Evolutionary conservation across 345 rosid species (phyloP), one percentile per base, ranked within the genome.

Genomic region (Citrus inodora): DNA sequence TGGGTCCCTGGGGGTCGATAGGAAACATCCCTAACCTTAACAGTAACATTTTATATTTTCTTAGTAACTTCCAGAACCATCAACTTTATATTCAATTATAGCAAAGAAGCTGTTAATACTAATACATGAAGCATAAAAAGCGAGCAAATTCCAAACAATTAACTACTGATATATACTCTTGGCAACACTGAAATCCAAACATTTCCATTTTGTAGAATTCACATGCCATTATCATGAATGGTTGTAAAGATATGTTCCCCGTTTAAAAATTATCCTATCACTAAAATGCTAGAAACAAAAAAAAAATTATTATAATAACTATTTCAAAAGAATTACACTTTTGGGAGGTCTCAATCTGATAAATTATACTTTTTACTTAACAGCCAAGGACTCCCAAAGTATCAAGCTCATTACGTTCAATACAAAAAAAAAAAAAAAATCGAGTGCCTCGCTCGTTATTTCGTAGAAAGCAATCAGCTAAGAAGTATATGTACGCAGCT

Each of bases 1-100:
- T 93, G 81, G 13, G 92, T 92, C 55, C 99, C 98, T 2, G 96
- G 96, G 72, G 98, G 97, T 75, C 88, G 88, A 82, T 91, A 95
- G 46, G 82, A 82, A 60, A 95, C 90, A 80, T 91, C 89, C 84
- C 78, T 86, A 83, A 89, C 91, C 94, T 89, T 70, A 53, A 76
- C 74, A 74, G 38, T 53, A 75, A 69, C 55, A 83, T 22, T 71
- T 56, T 2, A 37, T 6, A 40, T 17, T 25, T 30, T 61, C 65
- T 83, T 70, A 84, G 80, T 76, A 69, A 74, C 61, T 67, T 35
- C 65, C 64, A 73, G 16, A 66, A 73, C 28, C 69, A 73, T 64
- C 61, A 58, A 27, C 28, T 48, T 38, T 33, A 17, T 40, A 35
- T 60, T 24, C 68, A 74, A 40, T 24, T 17, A 37, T 16, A 25